A percentile compares a stretch with the other conserved stretches of the same genome.
Conservation (phyloP, 257 asterid genomes). For the Cynanchum wilfordii region DNA sequence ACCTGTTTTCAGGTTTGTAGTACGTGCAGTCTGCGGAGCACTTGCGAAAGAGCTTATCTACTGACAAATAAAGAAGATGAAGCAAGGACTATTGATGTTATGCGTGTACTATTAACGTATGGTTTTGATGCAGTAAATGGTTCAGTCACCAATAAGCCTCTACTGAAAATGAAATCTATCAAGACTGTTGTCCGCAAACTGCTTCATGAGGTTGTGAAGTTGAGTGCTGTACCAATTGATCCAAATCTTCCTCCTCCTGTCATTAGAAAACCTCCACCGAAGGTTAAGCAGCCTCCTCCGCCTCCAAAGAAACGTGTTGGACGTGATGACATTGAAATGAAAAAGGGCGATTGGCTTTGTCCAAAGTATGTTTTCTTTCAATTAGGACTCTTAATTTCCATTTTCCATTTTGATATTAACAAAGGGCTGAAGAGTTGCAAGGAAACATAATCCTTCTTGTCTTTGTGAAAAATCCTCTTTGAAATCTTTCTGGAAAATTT, state of each 20-base stretch:
- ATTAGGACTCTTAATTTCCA: neutral
- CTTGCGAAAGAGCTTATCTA: constrained; percentile 89
- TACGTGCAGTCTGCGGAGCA: constrained; percentile 81
- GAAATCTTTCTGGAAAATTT: neutral
- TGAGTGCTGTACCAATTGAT: constrained; percentile 93
- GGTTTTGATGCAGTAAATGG: constrained; percentile 75
- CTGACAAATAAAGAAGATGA: constrained; percentile 94
- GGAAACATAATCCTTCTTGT: neutral
- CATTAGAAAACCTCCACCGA: constrained; percentile 75
- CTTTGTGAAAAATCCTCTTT: neutral
- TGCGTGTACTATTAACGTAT: constrained; percentile 76
- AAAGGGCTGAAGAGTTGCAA: neutral
- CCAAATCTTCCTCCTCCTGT: constrained; percentile 93
- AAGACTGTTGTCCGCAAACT: constrained; percentile 72
- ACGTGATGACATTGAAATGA: constrained; percentile 89
- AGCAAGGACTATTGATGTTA: constrained; percentile 78
- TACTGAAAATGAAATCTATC: constrained; percentile 65
- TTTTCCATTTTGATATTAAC: neutral
- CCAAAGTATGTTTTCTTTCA: constrained; percentile 55
- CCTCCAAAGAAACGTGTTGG: constrained; percentile 82
- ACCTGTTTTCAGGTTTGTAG: constrained; percentile 74
- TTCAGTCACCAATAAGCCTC: constrained; percentile 55
- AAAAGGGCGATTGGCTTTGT: constrained; percentile 98
- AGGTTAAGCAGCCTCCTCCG: constrained; percentile 93
- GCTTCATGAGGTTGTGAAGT: constrained; percentile 83